Base-by-base conservation (phyloP, 169 alveolate genomes). In the Cryptosporidium parvum region DNA sequence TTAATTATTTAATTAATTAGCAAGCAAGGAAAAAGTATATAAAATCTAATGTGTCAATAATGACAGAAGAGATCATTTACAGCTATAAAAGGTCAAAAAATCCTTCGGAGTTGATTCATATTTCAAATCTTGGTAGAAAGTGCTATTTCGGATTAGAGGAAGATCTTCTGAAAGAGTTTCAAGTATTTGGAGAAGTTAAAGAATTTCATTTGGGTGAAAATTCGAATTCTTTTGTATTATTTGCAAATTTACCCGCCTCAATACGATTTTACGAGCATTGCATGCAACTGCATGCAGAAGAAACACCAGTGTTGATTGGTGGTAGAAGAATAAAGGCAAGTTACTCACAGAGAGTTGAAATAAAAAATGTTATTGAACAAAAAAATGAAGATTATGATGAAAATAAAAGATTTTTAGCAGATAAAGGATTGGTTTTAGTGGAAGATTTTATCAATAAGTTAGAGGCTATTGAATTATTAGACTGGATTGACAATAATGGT, bases 261-360 rank as follows among this genome's bases (percentile, higher is more conserved):
- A 67, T 48, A 59, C 44, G 48, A 44, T 80, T 80, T 62, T 80
- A 80, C 75, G 75, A 80, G 58, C 48, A 80, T 39, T 75, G 69
- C 69, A 59, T 21, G 67, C 44, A 31, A 8, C 4, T 35, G 56
- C 72, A 65, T 65, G 67, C 48, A 33, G 65, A 52, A 33, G 45
- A 52, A 45, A 33, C 42, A n/a, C 62, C 71, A 4, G 18, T 59
- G 26, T 39, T 58, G 44, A 21, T 75, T 42, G 71, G 44, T 12
- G 86, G 86, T 6, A 75, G 86, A 14, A 56, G 10, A 9, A 48
- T 75, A 26, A 33, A 75, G 16, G 65, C 59, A 10, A 59, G 35
- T 9, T 75, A 37, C 39, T 75, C 86, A 39, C 35, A 33, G 31
- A 75, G 71, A 31, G 37, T 35, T 18, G 45, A 59, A 39, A 18